Percentiles rank a stretch among this genome's conserved stretches.
Conservation (phyloP, 495 filamentous ascomycete genomes). For the Trichoderma virens region DNA sequence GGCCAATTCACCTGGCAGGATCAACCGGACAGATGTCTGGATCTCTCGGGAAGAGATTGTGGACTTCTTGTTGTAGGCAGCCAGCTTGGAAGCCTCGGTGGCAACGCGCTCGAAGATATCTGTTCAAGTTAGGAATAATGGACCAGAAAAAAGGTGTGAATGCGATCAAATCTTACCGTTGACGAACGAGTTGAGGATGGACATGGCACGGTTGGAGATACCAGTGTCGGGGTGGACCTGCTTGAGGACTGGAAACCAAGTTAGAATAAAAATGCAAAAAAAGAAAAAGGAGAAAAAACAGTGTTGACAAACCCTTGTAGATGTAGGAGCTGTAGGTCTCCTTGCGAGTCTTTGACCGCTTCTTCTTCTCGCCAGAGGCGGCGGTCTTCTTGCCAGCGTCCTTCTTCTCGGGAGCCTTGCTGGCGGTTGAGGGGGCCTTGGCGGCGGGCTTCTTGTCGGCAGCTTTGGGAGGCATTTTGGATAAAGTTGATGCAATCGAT, state of each 20-base stretch:
- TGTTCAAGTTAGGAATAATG: constrained; percentile 34
- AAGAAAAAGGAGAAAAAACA: constrained; percentile 7
- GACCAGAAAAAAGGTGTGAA: constrained; percentile 10
- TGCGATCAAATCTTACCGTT: constrained; percentile 62
- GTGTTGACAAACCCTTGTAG: constrained; percentile 81
- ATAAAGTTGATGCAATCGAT: constrained; percentile 19
- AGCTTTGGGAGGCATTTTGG: constrained; percentile 91
- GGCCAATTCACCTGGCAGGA: constrained; percentile 95
- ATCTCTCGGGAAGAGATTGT: constrained; percentile 99
- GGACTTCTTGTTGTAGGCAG: constrained; percentile 99
- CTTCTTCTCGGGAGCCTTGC: constrained; percentile 85
- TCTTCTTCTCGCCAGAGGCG: constrained; percentile 96
- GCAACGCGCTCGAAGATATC: constrained; percentile 99
- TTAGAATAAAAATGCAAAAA: constrained; percentile 13
- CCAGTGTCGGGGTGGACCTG: constrained; percentile 99
- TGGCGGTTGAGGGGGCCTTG: constrained; percentile 85
- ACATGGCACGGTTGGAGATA: constrained; percentile 99
- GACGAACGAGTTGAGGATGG: constrained; percentile 98
- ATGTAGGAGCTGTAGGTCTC: constrained; percentile 99
- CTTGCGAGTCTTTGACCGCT: constrained; percentile 99
- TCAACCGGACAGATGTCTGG: constrained; percentile 96
- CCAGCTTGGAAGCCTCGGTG: constrained; percentile 96
- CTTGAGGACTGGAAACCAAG: constrained; percentile 72
- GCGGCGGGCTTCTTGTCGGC: constrained; percentile 96
- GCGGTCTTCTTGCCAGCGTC: constrained; percentile 99